Base-by-base conservation (phyloP, 495 filamentous ascomycete species). In the Trichoderma erinaceum region DNA sequence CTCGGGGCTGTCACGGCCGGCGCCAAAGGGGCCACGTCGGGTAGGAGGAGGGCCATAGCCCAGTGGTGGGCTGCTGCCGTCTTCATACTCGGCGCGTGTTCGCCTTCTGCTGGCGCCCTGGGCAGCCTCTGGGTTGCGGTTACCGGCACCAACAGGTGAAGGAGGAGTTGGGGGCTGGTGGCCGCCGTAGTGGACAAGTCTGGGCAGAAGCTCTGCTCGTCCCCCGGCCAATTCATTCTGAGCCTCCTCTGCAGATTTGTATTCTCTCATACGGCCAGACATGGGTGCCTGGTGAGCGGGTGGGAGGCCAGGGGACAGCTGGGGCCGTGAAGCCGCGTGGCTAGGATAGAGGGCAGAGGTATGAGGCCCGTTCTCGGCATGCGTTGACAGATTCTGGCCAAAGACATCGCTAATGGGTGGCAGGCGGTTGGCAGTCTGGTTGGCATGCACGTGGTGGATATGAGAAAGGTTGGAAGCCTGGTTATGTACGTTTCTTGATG, bases 361-460 rank as follows among this genome's bases (percentile, higher is more conserved):
- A 46, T 65, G 71, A 38, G 74, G 61, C 44, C 56, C 67, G 41
- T 68, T 68, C 38, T 80, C 88, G 74, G 73, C 81, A 56, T 87
- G 86, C 43, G 86, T 89, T 35, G 96, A 84, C n/a, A 91, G 81
- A 68, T 94, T 91, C 50, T 88, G 86, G 13, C 90, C 90, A 74
- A 98, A 97, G 4, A 99, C 95, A 76, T 97, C 95, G 32, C 92
- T 88, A 66, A 99, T 93, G 0, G 95, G 95, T 21, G 95, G 95
- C 41, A 99, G 85, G 44, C 95, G 90, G 76, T 98, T 98, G 74
- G 88, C 89, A 2, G 95, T 97, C 76, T 96, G 92, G 64, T 84
- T 87, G 12, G 93, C 92, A 18, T 92, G 92, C 15, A 96, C 83
- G 72, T 97, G 93, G 74, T 97, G 92, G 75, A 97, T 95, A 72